phyloP scores from a whole-genome alignment of 2,329 filamentous ascomycete species.

The Trichoderma pleuroti region DNA sequence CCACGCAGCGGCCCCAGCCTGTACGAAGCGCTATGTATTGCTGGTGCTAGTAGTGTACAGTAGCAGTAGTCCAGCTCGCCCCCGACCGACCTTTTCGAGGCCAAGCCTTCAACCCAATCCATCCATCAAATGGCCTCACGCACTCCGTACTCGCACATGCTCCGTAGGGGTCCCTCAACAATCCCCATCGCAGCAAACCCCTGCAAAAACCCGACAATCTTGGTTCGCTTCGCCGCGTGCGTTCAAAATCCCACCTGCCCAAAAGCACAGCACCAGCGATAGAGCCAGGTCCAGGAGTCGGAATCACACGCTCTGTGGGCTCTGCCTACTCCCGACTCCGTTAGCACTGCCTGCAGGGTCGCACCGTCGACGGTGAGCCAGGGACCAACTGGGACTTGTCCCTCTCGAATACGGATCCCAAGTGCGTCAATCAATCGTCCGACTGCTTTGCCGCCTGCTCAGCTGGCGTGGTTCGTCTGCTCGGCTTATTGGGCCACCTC shows the following conservation, averaged over 20 bases:
- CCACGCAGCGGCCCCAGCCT: neutral
- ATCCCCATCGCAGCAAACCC: neutral
- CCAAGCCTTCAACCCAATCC: neutral
- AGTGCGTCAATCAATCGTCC: neutral
- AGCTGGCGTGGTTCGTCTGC: constrained; percentile 16
- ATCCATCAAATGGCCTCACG: neutral
- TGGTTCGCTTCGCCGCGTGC: neutral
- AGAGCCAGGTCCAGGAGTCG: neutral
- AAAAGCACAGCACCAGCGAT: too few species aligned
- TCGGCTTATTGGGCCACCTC: constrained; percentile 19
- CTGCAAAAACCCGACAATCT: neutral
- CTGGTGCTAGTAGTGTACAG: neutral
- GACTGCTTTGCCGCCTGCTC: neutral
- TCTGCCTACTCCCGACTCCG: constrained; percentile 6
- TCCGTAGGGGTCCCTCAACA: neutral
- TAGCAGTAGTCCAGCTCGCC: too few species aligned
- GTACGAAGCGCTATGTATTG: constrained; percentile 1
- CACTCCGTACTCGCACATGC: too few species aligned
- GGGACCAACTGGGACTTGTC: neutral
- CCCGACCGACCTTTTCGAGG: too few species aligned
- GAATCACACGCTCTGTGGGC: neutral
- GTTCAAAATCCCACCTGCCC: neutral
- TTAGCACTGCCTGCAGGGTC: constrained; percentile 12
- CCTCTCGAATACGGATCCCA: neutral
- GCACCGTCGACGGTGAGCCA: constrained; percentile 7